Base-by-base conservation (phyloP, 1,284 basidiomycete species). In the Anthracocystis walkeri region DNA sequence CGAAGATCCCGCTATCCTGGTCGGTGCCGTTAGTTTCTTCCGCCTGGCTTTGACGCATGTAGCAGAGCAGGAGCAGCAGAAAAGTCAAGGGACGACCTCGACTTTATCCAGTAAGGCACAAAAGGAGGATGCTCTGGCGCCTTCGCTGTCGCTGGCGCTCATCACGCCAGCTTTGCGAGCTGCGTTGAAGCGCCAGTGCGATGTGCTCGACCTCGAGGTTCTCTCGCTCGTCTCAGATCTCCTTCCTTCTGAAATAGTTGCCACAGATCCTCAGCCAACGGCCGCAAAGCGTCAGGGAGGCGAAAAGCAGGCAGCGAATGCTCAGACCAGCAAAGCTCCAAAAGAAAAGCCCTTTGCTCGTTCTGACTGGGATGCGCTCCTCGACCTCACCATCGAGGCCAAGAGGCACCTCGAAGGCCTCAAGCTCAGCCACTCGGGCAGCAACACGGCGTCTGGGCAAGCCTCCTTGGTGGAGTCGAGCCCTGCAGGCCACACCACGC, bases 21-120 rank as follows among this genome's bases (percentile, higher is more conserved):
- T 82, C 7, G 83, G 83, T 8, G 82, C 82, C 6, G 58, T 85
- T 20, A 56, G 64, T 51, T 84, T 83, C 61, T 73, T 85, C 54
- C 73, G 77, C 14, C 60, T 77, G 16, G 74, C 79, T 14, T 40
- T 84, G 35, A 35, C 67, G 11, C 69, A 80, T 21, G 69, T 76
- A 11, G 75, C 77, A 11, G 67, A 78, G 44, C 56, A 77, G 42
- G 80, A 72, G 41, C 48, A 51, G 41, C 71, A 78, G 54, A 69
- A 73, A 48, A 56, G 20, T 16, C 67, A 68, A 25, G 52, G 57
- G 11, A 42, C 55, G 0, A n/a, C 58, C 3, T 48, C 62, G 4
- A 20, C 54, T 4, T 41, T 56, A 16, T 58, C 61, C 16, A 38
- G 41, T 54, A 64, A 65, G 53, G 42, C 31, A 2, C 59, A 73